phyloP scores from a whole-genome alignment of 768 basidiomycete genomes.

The Leccinum arenicola region DNA sequence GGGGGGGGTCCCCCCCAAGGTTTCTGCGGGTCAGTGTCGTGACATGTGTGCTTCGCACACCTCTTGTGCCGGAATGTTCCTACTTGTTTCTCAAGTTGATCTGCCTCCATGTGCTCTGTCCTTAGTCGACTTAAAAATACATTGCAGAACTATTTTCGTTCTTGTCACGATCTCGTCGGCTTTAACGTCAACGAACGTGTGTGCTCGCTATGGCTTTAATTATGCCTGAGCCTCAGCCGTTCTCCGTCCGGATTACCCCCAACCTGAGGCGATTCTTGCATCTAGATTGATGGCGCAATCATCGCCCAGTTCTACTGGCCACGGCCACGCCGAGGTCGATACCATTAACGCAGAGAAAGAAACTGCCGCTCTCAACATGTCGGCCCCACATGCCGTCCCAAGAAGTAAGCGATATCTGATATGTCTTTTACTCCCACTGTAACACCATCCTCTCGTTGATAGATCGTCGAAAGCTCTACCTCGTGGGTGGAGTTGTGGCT shows the following conservation, averaged over 20 bases:
- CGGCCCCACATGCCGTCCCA: background rate
- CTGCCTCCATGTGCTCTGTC: background rate
- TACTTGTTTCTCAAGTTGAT: background rate
- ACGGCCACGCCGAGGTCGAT: background rate
- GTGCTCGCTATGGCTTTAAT: background rate
- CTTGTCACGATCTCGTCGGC: background rate
- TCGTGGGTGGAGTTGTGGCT: conserved; percentile 15
- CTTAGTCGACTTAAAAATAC: background rate
- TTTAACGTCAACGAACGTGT: conserved; percentile 20
- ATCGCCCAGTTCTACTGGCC: conserved; percentile 3
- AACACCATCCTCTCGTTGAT: background rate
- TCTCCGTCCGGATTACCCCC: background rate
- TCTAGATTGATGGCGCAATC: conserved; percentile 7
- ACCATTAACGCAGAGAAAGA: conserved; percentile 6
- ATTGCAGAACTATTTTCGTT: background rate
- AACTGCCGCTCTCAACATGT: background rate
- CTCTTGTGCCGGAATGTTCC: too few relatives aligned
- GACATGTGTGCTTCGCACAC: too few relatives aligned
- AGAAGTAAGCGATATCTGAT: conserved; percentile 9
- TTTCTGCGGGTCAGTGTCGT: too few relatives aligned
- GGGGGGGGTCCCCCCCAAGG: too few relatives aligned
- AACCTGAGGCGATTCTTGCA: background rate
- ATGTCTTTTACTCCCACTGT: background rate
- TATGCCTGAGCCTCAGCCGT: background rate
- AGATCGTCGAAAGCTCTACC: conserved; percentile 23